Evolutionary conservation across 2,329 filamentous ascomycete genomes (phyloP).

Genomic region (Corinectria fuckeliana): DNA sequence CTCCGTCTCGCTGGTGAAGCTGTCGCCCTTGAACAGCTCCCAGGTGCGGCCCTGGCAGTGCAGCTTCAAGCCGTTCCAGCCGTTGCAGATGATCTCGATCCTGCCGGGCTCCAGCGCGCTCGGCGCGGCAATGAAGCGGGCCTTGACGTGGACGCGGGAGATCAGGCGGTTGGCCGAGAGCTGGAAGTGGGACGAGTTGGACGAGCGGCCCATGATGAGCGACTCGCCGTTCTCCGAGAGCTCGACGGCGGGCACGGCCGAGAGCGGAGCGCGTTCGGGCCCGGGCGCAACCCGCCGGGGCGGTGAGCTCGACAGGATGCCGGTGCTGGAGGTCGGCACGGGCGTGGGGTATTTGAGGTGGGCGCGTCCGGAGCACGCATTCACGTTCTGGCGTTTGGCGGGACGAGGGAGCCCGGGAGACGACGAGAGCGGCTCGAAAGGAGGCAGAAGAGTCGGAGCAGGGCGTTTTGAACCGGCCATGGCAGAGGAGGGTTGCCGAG

Average conservation of each 20-base stretch:
- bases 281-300: slow-evolving; percentile 60
- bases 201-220: slow-evolving; percentile 89
- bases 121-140: slow-evolving; percentile 76
- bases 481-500: slow-evolving; percentile 32
- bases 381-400: slow-evolving; percentile 68
- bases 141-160: slow-evolving; percentile 91
- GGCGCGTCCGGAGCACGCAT: slow-evolving; percentile 45
- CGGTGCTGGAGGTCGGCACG: slow-evolving; percentile 90
- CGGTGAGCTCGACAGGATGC: slow-evolving; percentile 87
- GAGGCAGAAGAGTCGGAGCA: slow-evolving; percentile 73
- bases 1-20: slow-evolving; percentile 88
- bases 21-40: slow-evolving; percentile 86
- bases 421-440: slow-evolving; percentile 82
- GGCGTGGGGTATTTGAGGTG: slow-evolving; percentile 87
- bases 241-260: slow-evolving; percentile 81
- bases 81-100: slow-evolving; percentile 88
- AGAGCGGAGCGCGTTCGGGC: slow-evolving; percentile 83
- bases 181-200: slow-evolving; percentile 94
- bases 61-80: slow-evolving; percentile 94
- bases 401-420: slow-evolving; percentile 75
- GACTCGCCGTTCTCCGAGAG: slow-evolving; percentile 82
- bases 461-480: slow-evolving; percentile 62
- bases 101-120: slow-evolving; percentile 74
- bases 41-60: slow-evolving; percentile 89
- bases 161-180: slow-evolving; percentile 91